Base-by-base conservation (phyloP, 2,329 filamentous ascomycete genomes). In the Penicillium psychrosexuale region DNA sequence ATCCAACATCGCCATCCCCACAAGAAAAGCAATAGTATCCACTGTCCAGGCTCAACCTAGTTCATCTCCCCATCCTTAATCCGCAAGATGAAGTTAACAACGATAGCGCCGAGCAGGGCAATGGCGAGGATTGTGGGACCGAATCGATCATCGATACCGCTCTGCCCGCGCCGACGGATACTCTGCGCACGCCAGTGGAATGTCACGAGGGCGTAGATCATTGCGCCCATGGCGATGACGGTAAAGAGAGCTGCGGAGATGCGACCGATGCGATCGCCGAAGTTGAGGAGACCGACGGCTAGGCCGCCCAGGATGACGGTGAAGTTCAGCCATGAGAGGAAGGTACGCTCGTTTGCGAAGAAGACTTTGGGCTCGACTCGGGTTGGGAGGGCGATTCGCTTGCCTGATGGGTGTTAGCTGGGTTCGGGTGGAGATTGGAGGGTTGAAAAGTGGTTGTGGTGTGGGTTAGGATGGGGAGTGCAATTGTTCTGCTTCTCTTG, bases 281-380 rank as follows among this genome's bases (percentile, higher is more conserved):
- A 99, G 81, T 99, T 99, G 69, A 99, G 86, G 72, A 99, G 91
- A 66, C 94, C 94, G 66, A 99, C 90, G 64, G 94, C 93, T 47
- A 99, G 86, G 61, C 94, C 94, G 70, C 94, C 94, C 59, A 99
- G 89, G 76, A 99, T 93, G 71, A 99, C 92, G 74, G 92, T 96
- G 82, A 97, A 97, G 84, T 99, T 99, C 71, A 99, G 90, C 94
- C 94, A 99, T 77, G 91, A 96, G 70, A 99, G 86, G 75, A 99
- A 99, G 61, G 94, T 99, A 61, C 94, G 91, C 80, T 99, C 94
- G 82, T 99, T 99, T 78, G 94, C 94, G 82, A 99, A 99, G 85
- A 97, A 99, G 81, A 99, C 94, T 79, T 99, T 99, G 68, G 94
- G 94, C 77, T 99, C 94, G 76, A 99, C 93, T 65, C 94, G 91